Conservation (phyloP, 225 moss, liverwort and hornwort genomes). For the Thuidium tamariscinum region DNA sequence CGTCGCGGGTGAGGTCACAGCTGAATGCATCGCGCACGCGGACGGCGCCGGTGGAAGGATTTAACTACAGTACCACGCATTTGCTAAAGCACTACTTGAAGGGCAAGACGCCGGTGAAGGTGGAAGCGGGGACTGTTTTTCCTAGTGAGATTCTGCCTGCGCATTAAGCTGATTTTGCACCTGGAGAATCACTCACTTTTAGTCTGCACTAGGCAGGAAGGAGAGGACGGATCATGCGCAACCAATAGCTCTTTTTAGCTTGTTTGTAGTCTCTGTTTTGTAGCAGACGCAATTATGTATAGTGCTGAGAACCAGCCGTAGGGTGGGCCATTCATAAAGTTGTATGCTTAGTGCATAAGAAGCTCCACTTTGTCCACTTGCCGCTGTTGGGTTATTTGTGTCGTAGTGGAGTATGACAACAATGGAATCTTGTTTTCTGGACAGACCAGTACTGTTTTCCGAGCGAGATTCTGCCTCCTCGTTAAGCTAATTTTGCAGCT, state of each 20-base stretch:
- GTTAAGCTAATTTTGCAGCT: neutral
- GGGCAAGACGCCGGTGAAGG: slow-evolving; percentile 27
- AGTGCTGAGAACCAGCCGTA: neutral
- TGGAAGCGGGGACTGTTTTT: neutral
- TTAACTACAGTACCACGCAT: slow-evolving; percentile 87
- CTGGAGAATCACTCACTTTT: neutral
- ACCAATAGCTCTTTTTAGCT: neutral
- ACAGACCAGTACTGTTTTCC: neutral
- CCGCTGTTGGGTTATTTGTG: neutral
- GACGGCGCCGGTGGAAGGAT: slow-evolving; percentile 47
- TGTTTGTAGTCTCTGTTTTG: slow-evolving; percentile 1
- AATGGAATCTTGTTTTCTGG: neutral
- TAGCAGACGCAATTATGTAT: slow-evolving; percentile 1
- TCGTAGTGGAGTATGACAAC: neutral
- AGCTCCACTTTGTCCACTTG: neutral
- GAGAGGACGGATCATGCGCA: neutral
- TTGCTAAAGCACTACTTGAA: slow-evolving; percentile 85
- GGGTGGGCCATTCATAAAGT: neutral
- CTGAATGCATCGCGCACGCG: slow-evolving; percentile 74
- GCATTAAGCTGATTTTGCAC: neutral
- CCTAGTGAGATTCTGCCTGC: slow-evolving; percentile 24
- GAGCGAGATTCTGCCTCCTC: slow-evolving; percentile 7
- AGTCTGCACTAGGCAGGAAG: neutral
- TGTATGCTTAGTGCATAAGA: slow-evolving; percentile 7
- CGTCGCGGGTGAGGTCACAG: slow-evolving; percentile 74